Evolutionary conservation across 768 basidiomycete genomes (phyloP).

Genomic region (Lentinula raphanica): DNA sequence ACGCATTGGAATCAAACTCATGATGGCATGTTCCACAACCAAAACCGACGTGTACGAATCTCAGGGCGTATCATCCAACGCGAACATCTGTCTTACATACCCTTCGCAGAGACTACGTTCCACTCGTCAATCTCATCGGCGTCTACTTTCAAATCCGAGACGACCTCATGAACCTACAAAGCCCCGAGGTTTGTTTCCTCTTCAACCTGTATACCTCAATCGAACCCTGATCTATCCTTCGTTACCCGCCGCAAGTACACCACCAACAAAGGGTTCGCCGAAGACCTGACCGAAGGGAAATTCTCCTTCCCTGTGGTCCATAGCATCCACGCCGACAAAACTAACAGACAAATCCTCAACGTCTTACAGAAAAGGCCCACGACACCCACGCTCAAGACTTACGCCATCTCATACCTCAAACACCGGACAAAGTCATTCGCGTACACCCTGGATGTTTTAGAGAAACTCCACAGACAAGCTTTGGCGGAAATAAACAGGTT

Average conservation of each 20-base stretch:
- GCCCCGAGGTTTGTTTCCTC: slow-evolving; percentile 54
- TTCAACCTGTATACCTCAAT: too few species aligned
- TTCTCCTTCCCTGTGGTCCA: slow-evolving; percentile 97
- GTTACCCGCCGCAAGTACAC: too few species aligned
- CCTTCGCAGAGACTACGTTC: slow-evolving; percentile 71
- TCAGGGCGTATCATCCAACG: not conserved
- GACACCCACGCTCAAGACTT: slow-evolving; percentile 73
- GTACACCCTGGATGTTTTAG: slow-evolving; percentile 73
- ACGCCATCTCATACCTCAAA: slow-evolving; percentile 75
- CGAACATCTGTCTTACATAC: not conserved
- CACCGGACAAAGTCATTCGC: slow-evolving; percentile 79
- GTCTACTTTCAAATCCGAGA: slow-evolving; percentile 97
- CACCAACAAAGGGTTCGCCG: slow-evolving; percentile 82
- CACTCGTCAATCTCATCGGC: slow-evolving; percentile 89
- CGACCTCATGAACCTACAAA: slow-evolving; percentile 93
- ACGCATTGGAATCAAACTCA: slow-evolving; percentile 86
- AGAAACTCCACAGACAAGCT: slow-evolving; percentile 62
- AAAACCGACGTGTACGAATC: slow-evolving; percentile 51
- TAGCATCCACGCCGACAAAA: slow-evolving; percentile 70
- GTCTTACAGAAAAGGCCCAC: slow-evolving; percentile 85
- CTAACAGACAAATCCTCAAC: slow-evolving; percentile 79
- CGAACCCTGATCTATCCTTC: too few species aligned
- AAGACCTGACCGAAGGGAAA: slow-evolving; percentile 94
- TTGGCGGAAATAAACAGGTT: slow-evolving; percentile 61
- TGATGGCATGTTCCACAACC: slow-evolving; percentile 84